Base-by-base conservation (phyloP, 768 basidiomycete genomes). In the Psilocybe sp. region DNA sequence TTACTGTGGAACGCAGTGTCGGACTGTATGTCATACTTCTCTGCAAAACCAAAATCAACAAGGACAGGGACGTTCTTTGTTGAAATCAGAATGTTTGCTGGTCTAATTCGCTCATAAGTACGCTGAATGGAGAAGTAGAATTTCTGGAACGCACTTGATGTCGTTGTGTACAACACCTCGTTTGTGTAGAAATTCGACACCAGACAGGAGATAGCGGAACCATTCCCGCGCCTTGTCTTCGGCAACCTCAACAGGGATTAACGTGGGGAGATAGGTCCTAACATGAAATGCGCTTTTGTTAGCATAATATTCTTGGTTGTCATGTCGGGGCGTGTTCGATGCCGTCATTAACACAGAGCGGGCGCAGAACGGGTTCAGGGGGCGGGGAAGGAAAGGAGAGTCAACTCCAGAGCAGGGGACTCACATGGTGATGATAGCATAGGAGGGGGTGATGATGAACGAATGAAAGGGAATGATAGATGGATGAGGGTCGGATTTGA, bases 1-100 rank as follows among this genome's bases (percentile, higher is more conserved):
- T 89, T 89, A 58, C 87, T 89, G 55, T 84, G 82, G 71, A 93
- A 92, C 1, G 88, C 85, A 15, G 80, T 81, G 14, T 72, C 64
- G 0, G 83, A 80, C 1, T 70, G 65, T 38, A 78, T 60, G 55
- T 91, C 85, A 62, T 94, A 94, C 56, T 82, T 82, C 61, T 96
- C 90, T 1, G 96, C 92, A 59, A 98, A 99, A 1, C 97, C 96
- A 60, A 97, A 99, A 67, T 98, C 97, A 34, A 97, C 88, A 3
- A 98, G 80, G 3, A 97, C 88, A 1, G 93, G 92, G 1, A 93
- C 72, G 59, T 86, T 85, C 55, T 84, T 77, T 47, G 71, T 68
- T 1, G 89, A 89, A 40, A 99, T 75, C 2, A 99, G 78, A 57
- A 99, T 92, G 62, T 99, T 99, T 13, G 93, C 91, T 1, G 93